phyloP scores from a whole-genome alignment of 129 eudicot species.

The Solidago caesia region DNA sequence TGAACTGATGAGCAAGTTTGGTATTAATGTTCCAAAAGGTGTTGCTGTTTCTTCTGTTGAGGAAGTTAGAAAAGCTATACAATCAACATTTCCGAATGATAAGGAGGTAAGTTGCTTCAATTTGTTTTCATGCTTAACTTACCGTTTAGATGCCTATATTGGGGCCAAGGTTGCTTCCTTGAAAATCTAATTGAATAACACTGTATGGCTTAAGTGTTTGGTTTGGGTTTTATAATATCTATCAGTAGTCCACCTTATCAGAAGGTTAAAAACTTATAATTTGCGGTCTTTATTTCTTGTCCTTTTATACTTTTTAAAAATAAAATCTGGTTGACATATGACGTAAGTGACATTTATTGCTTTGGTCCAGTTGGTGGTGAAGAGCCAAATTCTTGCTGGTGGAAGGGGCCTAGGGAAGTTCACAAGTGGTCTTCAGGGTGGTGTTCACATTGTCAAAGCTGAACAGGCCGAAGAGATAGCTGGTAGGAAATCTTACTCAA shows the following conservation, averaged over 20 bases:
- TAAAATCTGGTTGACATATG: background rate
- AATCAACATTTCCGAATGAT: conserved; percentile 62
- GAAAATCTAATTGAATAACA: background rate
- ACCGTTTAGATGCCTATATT: conserved; percentile 2
- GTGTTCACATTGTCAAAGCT: conserved; percentile 90
- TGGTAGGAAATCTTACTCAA: conserved; percentile 35
- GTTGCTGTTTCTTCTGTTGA: conserved; percentile 73
- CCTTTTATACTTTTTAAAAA: background rate
- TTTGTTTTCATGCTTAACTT: background rate
- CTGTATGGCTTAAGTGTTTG: background rate
- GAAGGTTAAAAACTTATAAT: background rate
- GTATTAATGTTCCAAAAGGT: conserved; percentile 93
- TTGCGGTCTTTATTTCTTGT: background rate
- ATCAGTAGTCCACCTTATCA: background rate
- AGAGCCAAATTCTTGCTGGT: conserved; percentile 97
- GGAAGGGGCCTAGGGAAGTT: conserved; percentile 98
- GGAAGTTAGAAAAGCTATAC: conserved; percentile 62
- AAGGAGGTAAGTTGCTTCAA: conserved; percentile 55
- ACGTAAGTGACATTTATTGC: conserved; percentile 2
- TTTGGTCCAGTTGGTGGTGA: conserved; percentile 79
- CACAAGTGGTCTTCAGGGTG: conserved; percentile 89
- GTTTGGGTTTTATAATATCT: conserved; percentile 4
- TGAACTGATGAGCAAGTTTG: conserved; percentile 85
- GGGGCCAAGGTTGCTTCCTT: no score
- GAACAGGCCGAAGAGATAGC: conserved; percentile 84